phyloP scores from a whole-genome alignment of 1,284 basidiomycete species.

The Hemileia vastatrix region DNA sequence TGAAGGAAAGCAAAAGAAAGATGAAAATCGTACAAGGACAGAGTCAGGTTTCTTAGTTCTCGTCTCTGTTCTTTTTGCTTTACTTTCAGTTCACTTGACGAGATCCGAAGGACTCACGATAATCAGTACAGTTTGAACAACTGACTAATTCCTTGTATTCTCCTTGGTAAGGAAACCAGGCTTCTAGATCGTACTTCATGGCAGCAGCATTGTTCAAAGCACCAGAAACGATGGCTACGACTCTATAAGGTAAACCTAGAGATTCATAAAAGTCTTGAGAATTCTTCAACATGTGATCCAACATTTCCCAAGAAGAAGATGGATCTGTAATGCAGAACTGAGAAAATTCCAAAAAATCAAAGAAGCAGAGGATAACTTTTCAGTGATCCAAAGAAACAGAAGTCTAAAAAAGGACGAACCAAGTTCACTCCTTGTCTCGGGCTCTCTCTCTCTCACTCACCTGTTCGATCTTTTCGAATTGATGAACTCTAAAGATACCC shows the following conservation, averaged over 20 bases:
- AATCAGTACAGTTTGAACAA: conserved; percentile 48
- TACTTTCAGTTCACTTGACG: too few relatives aligned
- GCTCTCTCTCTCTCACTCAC: conserved; percentile 33
- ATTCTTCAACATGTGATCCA: conserved; percentile 79
- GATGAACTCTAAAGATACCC: conserved; percentile 99
- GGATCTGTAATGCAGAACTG: conserved; percentile 93
- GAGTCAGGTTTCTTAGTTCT: too few relatives aligned
- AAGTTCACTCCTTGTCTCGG: background rate
- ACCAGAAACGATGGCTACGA: conserved; percentile 92
- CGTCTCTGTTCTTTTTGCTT: too few relatives aligned
- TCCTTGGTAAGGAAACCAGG: conserved; percentile 98
- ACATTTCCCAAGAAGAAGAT: conserved; percentile 82
- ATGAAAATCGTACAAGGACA: too few relatives aligned
- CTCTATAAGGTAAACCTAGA: conserved; percentile 76
- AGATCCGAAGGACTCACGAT: conserved; percentile 33
- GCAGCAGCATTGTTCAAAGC: conserved; percentile 91
- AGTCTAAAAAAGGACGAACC: conserved; percentile 5
- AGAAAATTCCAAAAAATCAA: background rate
- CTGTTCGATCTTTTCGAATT: conserved; percentile 95
- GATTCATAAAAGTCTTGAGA: conserved; percentile 94
- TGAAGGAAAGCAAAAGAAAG: background rate
- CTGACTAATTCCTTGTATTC: conserved; percentile 72
- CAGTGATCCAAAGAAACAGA: background rate
- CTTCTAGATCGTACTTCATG: conserved; percentile 94
- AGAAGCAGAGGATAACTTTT: background rate